Base-by-base conservation (phyloP, 2,329 filamentous ascomycete species). In the Pyrenochaeta sp. region DNA sequence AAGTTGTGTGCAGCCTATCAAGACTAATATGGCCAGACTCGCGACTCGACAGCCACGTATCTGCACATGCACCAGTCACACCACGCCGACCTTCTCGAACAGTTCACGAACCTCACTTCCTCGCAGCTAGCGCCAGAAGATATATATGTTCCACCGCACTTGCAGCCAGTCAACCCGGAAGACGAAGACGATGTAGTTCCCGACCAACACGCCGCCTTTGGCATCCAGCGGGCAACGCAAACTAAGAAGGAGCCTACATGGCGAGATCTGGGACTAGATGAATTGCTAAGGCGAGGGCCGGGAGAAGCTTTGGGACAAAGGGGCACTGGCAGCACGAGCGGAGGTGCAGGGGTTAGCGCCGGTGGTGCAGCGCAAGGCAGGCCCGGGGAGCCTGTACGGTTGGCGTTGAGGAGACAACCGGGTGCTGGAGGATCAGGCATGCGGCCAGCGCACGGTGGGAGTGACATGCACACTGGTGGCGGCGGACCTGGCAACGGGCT, bases 121-220 rank as follows among this genome's bases (percentile, higher is more conserved):
- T 74, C 67, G 1, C 64, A 71, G 19, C 71, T 77, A 25, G 52
- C 68, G 5, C 75, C 79, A 60, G 91, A 95, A 79, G 90, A 93
- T 55, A 91, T 95, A 73, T 91, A 91, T 77, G 90, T 96, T n/a
- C 87, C 90, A 34, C 87, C 88, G 7, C 87, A 92, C 61, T 87
- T 93, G 73, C 91, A 92, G 75, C 92, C 91, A 40, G 84, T 93
- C 72, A 94, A 95, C 74, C 91, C 92, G 0, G 91, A 95, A 77
- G 91, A 95, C 75, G 91, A 95, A 78, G 92, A 95, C 72, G 91
- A 95, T 72, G 90, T 95, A 3, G 91, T 95, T 4, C 91, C 92
- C 0, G 91, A 95, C 77, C 91, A 95, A 79, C 91, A 95, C 73
- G 91, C 91, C 12, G 92, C 91, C 0, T 95, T 95, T 75, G 92